Base-by-base conservation (phyloP, 768 basidiomycete genomes). In the Mycena rosella region DNA sequence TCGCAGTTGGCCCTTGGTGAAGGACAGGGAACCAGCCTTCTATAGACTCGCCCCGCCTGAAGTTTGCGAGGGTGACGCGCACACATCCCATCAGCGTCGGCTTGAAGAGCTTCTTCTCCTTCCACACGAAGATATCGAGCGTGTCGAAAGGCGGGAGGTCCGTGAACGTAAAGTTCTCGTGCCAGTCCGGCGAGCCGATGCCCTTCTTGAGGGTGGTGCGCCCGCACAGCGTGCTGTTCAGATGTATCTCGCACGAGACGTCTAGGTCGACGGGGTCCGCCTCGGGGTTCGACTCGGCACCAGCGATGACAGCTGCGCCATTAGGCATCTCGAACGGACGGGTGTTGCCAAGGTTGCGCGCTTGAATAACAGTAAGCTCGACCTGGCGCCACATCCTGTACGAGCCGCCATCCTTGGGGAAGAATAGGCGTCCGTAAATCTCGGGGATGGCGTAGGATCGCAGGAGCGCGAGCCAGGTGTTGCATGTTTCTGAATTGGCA, bases 321-420 rank as follows among this genome's bases (percentile, higher is more conserved):
- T 61, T 67, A 60, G 47, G 63, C 49, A 30, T 60, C 65, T 79
- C 78, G 60, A 80, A 73, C 5, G 81, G 76, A 20, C 81, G 87
- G 47, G 81, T 77, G 64, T 82, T 83, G 53, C 92, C 91, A 34
- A 96, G 81, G 73, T 90, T 89, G 44, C 93, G 88, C 15, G 89
- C 94, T 78, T 93, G 91, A 42, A 91, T 82, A 60, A 94, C 83
- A 32, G 87, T 86, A 27, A 96, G 81, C 68, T 93, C 88, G 26
- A 96, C 84, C 76, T 93, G 91, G 56, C 95, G 86, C 92, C 93
- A 96, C 87, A 96, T 92, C 60, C 95, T 89, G 78, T 93, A 95
- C 14, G 92, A 87, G 9, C 94, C 94, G 47, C 91, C 92, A 66
- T 90, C 89, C 56, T 78, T 73, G 24, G 87, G 83, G 42, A 82